A percentile compares a stretch with the other conserved stretches of the same genome.
Conservation (phyloP, 1,284 basidiomycete species). For the Melampsora americana region DNA sequence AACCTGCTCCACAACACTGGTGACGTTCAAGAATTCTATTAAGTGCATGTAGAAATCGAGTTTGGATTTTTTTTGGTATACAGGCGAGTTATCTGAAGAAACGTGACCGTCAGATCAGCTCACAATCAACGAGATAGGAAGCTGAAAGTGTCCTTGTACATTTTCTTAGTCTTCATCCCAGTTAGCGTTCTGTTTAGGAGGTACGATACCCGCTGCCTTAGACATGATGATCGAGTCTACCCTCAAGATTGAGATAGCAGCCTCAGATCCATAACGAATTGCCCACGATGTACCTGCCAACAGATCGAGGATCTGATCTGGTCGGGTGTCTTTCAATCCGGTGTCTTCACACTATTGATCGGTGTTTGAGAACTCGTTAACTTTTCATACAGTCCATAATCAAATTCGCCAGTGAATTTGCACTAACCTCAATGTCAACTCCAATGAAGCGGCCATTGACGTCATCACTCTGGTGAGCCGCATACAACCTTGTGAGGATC, state of each 20-base stretch:
- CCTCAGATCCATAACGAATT: slow-evolving; percentile 81
- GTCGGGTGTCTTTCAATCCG: slow-evolving; percentile 65
- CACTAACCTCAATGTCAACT: slow-evolving; percentile 81
- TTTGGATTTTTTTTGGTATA: too few species aligned
- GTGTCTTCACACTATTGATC: slow-evolving; percentile 62
- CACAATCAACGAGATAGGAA: too few species aligned
- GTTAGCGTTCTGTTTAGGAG: slow-evolving; percentile 51
- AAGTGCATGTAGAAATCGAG: too few species aligned
- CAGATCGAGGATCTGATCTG: slow-evolving; percentile 73
- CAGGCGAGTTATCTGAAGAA: too few species aligned
- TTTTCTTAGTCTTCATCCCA: slow-evolving; percentile 49
- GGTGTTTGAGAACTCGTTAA: slow-evolving; percentile 12
- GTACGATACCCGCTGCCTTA: slow-evolving; percentile 51
- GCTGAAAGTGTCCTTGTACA: too few species aligned
- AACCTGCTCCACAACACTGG: too few species aligned
- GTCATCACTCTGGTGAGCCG: slow-evolving; percentile 69
- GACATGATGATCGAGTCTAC: slow-evolving; percentile 87
- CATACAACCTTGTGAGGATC: slow-evolving; percentile 79
- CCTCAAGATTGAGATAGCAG: slow-evolving; percentile 85
- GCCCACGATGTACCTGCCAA: slow-evolving; percentile 87
- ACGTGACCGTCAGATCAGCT: too few species aligned
- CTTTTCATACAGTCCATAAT: not conserved
- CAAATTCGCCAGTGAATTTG: not conserved
- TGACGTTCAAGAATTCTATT: too few species aligned
- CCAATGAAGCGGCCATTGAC: slow-evolving; percentile 68